Conservation (phyloP, 257 asterid genomes). For the Nicotiana obtusifolia region DNA sequence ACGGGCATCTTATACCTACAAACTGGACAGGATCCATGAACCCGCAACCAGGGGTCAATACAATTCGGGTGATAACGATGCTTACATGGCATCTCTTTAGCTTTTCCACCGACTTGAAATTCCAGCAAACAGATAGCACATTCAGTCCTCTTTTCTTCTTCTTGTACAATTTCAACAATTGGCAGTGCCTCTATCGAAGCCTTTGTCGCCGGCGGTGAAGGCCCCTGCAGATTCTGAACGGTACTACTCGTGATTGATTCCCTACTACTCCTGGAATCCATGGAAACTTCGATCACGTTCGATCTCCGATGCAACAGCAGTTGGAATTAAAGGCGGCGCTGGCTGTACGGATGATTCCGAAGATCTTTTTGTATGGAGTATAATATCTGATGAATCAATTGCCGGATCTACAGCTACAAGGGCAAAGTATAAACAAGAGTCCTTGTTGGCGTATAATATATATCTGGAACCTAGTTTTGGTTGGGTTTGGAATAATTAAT, state of each 20-base stretch:
- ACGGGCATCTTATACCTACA: conserved; percentile 42
- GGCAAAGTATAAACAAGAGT: too few species aligned
- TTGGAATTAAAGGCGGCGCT: neutral
- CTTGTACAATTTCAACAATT: neutral
- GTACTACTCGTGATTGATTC: too few species aligned
- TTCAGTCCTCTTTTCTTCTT: neutral
- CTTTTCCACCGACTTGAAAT: conserved; percentile 19
- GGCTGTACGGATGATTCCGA: neutral
- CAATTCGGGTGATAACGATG: conserved; percentile 38
- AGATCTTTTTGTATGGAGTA: neutral
- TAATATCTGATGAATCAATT: neutral
- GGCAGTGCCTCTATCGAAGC: neutral
- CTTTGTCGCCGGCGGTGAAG: too few species aligned
- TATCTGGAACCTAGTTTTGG: too few species aligned
- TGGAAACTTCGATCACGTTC: too few species aligned
- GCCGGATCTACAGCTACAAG: neutral
- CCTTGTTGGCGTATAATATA: too few species aligned
- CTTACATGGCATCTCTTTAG: conserved; percentile 48
- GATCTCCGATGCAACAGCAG: too few species aligned
- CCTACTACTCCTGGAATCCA: too few species aligned
- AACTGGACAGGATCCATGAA: conserved; percentile 46
- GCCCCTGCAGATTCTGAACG: too few species aligned
- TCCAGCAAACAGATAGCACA: conserved; percentile 18
- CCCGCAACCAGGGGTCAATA: conserved; percentile 39
- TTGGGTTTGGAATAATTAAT: too few species aligned